A percentile compares a stretch with the other conserved stretches of the same genome.
Evolutionary conservation across 2,329 filamentous ascomycete species (phyloP).

Genomic region (Xylaria sp.): DNA sequence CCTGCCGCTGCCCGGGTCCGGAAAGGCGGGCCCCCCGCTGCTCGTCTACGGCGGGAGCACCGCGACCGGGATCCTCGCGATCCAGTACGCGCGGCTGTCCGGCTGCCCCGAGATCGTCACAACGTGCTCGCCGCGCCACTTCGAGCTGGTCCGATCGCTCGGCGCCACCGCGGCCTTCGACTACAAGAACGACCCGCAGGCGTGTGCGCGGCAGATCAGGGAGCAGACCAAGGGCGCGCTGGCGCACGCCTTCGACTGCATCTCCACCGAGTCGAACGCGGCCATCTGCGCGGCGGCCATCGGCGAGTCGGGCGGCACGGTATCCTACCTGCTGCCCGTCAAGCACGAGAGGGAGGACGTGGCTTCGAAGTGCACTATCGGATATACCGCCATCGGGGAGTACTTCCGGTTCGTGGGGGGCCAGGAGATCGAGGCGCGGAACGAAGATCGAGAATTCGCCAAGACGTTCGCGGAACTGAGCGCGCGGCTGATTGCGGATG

Average conservation of each 20-base stretch:
- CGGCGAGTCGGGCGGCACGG: constrained; percentile 42
- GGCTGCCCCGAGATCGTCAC: constrained; percentile 37
- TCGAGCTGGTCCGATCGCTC: constrained; percentile 41
- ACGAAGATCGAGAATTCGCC: neutral
- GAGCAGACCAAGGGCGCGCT: constrained; percentile 43
- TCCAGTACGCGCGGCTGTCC: constrained; percentile 44
- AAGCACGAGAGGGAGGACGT: constrained; percentile 21
- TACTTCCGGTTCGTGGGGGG: neutral
- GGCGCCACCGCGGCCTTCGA: constrained; percentile 52
- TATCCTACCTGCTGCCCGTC: constrained; percentile 40
- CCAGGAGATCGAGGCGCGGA: no score
- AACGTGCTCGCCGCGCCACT: constrained; percentile 48
- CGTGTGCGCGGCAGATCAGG: constrained; percentile 37
- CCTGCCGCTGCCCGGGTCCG: neutral
- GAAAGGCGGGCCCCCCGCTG: constrained; percentile 29
- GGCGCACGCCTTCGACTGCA: constrained; percentile 46
- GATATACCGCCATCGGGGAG: no score
- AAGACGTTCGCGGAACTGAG: neutral
- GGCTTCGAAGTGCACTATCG: constrained; percentile 6
- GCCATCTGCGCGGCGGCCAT: constrained; percentile 42
- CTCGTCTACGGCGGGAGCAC: constrained; percentile 51
- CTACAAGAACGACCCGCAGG: constrained; percentile 42
- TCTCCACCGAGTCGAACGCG: constrained; percentile 39
- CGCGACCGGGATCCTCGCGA: constrained; percentile 45
- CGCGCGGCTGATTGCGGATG: neutral